Evolutionary conservation across 2,329 filamentous ascomycete genomes (phyloP), one percentile per base, ranked within the genome.

Genomic region (Aspergillus nomiae): DNA sequence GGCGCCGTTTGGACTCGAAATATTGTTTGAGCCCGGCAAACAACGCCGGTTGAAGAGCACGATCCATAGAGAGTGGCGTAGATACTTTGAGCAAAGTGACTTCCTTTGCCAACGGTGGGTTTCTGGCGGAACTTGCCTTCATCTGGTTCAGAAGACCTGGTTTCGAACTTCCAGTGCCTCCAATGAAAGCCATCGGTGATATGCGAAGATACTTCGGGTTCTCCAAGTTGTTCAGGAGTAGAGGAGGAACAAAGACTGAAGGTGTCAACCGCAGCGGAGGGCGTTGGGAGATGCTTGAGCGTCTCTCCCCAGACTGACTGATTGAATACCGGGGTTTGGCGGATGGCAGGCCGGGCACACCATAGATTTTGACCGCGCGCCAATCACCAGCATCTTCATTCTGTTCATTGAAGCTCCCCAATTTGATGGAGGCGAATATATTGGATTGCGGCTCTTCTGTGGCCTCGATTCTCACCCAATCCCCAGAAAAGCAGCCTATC

Each of bases 401-500:
- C 67, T 69, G 70, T 24, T 77, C 72, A 54, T 73, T 76, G 51
- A 80, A 74, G 61, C 74, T 72, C 64, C 78, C 74, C 89, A 91
- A 57, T 86, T 90, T 68, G 87, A 87, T 21, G 84, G 90, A 75
- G 87, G 90, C 19, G 83, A 80, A 26, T 86, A 90, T 63, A 38
- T 80, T 80, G n/a, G 74, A 58, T 61, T 78, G 76, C 2, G 92
- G 90, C 73, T 93, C 92, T 67, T 91, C 86, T 0, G 91, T 86
- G 7, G 87, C 85, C 78, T 97, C 92, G 12, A 97, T 83, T 26
- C 90, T 89, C 12, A 97, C 92, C 95, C 95, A 99, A 74, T 99
- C 95, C 34, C 95, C 95, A 0, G 94, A 98, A 74, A 99, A 99
- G 77, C 94, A 98, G 19, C 94, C 94, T 59, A 99, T 90, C 69